A percentile compares a stretch with the other conserved stretches of the same genome.
phyloP scores from a whole-genome alignment of 352 stramenopile species.

The Phytopythium kandeliae region DNA sequence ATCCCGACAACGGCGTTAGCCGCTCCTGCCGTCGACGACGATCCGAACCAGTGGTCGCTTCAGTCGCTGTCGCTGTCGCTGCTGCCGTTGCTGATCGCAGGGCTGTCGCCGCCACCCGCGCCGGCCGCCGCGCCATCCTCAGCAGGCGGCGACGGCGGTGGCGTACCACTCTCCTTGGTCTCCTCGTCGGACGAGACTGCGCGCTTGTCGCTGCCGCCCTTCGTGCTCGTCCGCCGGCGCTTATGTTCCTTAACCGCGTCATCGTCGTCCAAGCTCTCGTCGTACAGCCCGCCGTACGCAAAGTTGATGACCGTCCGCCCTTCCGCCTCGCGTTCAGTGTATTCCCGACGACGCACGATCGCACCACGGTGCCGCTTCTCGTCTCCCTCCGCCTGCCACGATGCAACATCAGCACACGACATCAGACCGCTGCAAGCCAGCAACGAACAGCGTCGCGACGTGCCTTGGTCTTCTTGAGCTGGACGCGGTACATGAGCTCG shows the following conservation, averaged over 20 bases:
- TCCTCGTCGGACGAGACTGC: conserved; percentile 31
- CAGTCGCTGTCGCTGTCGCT: conserved; percentile 72
- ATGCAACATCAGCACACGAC: neutral
- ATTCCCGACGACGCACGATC: conserved; percentile 69
- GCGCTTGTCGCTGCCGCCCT: conserved; percentile 5
- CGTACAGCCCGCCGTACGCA: conserved; percentile 59
- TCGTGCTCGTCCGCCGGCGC: conserved; percentile 33
- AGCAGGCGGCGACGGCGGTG: conserved; percentile 13
- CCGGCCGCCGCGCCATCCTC: conserved; percentile 15
- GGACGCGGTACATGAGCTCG: conserved; percentile 67
- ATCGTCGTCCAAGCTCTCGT: conserved; percentile 59
- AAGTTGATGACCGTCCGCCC: conserved; percentile 53
- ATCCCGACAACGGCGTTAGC: no score
- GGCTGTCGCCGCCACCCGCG: conserved; percentile 42
- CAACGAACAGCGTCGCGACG: no score
- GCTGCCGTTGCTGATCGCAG: conserved; percentile 44
- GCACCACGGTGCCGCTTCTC: conserved; percentile 75
- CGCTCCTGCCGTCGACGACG: no score
- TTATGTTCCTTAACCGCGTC: conserved; percentile 62
- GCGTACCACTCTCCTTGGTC: conserved; percentile 29
- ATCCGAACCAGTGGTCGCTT: no score
- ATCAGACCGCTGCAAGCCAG: conserved; percentile 3
- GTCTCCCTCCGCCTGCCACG: conserved; percentile 45
- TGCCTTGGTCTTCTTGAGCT: conserved; percentile 81
- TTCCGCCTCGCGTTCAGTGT: conserved; percentile 61